Base-by-base conservation (phyloP, 768 basidiomycete species). In the Lactifluus pinguis region DNA sequence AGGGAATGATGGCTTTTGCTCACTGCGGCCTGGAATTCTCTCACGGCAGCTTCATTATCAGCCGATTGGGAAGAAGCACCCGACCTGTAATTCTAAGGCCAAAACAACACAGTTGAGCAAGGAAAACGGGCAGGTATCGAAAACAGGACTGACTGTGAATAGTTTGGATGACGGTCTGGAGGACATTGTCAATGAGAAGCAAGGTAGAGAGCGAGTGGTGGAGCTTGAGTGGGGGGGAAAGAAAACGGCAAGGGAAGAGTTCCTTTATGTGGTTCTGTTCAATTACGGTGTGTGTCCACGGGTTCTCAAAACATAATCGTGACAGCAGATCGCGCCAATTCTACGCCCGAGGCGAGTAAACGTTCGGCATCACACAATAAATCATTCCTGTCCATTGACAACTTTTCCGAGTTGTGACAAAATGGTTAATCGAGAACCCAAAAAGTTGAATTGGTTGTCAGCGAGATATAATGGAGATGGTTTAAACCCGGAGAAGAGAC, bases 1-100 rank as follows among this genome's bases (percentile, higher is more conserved):
- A 30, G 6, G n/a, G 2, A 3, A 21, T 45, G 4, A 19, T n/a
- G 7, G 21, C 38, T 25, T 25, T 19, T 32, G 32, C 61, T 25
- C 25, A 62, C 61, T 10, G 32, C 38, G 11, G 45, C 47, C 51
- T 62, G 30, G 52, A 62, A 62, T 3, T 53, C 61, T 30, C 1
- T 42, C 30, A 57, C 47, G 2, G 61, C 55, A 1, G 51, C 17
- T 17, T 62, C 61, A 3, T 55, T 42, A 34, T 57, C 34, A 5
- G 49, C 19, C 17, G 49, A 10, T 10, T 32, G 49, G 5, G 32
- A 1, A 21, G 45, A 2, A 11, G 1, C 4, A 13, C 13, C 3
- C 17, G 49, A 13, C 50, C 56, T 62, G n/a, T n/a, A n/a, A n/a
- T n/a, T n/a, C 25, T 25, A 1, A 25, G 25, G 25, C 25, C 25